Percentiles rank a stretch among this genome's conserved stretches.
Conservation (phyloP, 495 filamentous ascomycete species). For the Penicillium dipodomyicola region DNA sequence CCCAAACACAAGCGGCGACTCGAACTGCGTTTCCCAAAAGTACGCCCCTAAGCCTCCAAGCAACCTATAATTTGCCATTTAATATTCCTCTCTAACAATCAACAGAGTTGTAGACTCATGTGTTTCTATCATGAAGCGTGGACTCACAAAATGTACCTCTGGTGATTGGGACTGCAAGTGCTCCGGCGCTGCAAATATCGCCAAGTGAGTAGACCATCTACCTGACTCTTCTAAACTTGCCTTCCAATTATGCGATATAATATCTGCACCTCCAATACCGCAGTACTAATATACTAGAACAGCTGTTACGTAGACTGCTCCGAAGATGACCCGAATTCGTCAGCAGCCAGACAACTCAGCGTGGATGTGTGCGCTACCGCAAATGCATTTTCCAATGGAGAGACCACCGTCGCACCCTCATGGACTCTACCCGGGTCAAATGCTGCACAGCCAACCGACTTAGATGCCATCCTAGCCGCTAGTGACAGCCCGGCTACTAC, state of each 20-base stretch:
- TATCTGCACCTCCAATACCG: background rate
- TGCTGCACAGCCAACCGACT: slow-evolving; percentile 11
- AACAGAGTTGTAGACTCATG: slow-evolving; percentile 25
- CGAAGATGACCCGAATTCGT: slow-evolving; percentile 10
- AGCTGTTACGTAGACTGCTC: slow-evolving; percentile 29
- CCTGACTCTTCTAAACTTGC: background rate
- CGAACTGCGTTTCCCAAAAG: slow-evolving; percentile 18
- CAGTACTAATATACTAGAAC: background rate
- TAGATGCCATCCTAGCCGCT: background rate
- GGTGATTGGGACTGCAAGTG: slow-evolving; percentile 32
- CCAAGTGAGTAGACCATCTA: slow-evolving; percentile 19
- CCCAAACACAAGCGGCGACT: slow-evolving; percentile 1
- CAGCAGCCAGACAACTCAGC: slow-evolving; percentile 17
- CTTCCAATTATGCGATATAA: background rate
- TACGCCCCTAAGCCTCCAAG: slow-evolving; percentile 1
- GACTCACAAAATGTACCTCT: slow-evolving; percentile 14
- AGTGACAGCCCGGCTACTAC: background rate
- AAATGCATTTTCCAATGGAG: slow-evolving; percentile 19
- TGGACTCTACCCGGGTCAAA: slow-evolving; percentile 19
- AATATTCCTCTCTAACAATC: background rate
- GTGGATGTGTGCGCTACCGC: slow-evolving; percentile 24
- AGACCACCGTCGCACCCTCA: slow-evolving; percentile 8
- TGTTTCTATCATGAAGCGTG: slow-evolving; percentile 16
- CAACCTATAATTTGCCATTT: background rate
- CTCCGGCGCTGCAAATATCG: slow-evolving; percentile 24